Base-by-base conservation (phyloP, 176 grass and related monocot species). In the Cocos nucifera region DNA sequence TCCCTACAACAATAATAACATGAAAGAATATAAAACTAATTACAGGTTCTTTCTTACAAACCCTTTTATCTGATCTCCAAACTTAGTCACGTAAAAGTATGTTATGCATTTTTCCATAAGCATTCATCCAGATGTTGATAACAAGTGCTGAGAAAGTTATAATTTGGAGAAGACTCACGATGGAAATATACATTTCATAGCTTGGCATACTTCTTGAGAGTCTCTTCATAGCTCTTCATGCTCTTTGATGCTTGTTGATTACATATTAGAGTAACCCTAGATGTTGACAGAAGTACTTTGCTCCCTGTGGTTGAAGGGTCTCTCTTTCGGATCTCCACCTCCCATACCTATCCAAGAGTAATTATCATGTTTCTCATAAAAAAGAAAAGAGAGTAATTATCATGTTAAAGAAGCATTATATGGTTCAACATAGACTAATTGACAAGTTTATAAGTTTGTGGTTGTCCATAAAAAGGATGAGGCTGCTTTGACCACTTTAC, bases 191-290 rank as follows among this genome's bases (percentile, higher is more conserved):
- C 50, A 16, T 5, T 15, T 77, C 75, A 95, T 12, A 95, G 66
- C 64, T 86, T 95, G 17, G 90, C 58, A 56, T 81, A 81, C 71
- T 79, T 82, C 71, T 84, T 86, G 52, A 89, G 24, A 54, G 55
- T 39, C 32, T 79, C 14, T 64, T 70, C 74, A 2, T 74, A 95
- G 26, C 9, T 56, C 35, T 76, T 71, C 67, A 67, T 51, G 24
- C 61, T 24, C 9, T 77, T 18, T 51, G 86, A 68, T 22, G 83
- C 79, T 44, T 79, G 19, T 53, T 80, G 50, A 59, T 89, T 81
- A 56, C 64, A 69, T 54, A 86, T n/a, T 1, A 89, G 53, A 19
- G 84, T 85, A 26, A 89, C 86, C 67, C 83, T 76, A 18, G 82
- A 73, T 15, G 79, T 77, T 17, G 90, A 95, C 6, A 84, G 55